phyloP scores from a whole-genome alignment of 306 rosid genomes.

The Cyamopsis tetragonoloba region DNA sequence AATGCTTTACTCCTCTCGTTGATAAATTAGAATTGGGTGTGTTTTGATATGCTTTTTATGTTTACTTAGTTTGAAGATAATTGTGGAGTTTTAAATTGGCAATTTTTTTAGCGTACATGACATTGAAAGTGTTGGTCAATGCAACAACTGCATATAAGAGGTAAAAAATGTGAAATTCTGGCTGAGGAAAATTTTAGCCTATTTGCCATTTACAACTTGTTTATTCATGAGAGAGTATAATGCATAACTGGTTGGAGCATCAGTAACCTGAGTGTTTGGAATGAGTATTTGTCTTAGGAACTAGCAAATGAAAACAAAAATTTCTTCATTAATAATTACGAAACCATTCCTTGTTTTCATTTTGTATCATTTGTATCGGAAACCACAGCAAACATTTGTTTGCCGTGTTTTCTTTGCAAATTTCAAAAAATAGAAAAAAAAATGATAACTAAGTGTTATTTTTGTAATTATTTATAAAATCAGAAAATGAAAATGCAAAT shows the following conservation, averaged over 20 bases:
- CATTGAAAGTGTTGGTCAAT: not conserved
- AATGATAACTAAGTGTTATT: too few species aligned
- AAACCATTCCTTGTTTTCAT: too few species aligned
- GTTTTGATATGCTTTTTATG: not conserved
- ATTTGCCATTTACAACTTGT: not conserved
- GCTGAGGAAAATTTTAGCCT: not conserved
- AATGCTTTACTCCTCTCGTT: not conserved
- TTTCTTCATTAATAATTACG: too few species aligned
- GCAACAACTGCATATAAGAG: not conserved
- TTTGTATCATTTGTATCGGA: too few species aligned
- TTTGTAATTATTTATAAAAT: too few species aligned
- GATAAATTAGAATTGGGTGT: not conserved
- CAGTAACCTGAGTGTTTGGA: not conserved
- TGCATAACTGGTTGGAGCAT: not conserved
- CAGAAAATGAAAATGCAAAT: too few species aligned
- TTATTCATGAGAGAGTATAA: not conserved
- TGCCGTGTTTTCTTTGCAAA: too few species aligned
- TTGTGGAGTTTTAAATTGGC: not conserved
- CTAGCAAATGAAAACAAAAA: not conserved
- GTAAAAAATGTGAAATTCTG: not conserved
- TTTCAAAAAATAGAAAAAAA: too few species aligned
- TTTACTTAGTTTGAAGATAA: not conserved
- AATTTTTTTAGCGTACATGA: not conserved
- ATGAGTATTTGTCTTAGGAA: not conserved
- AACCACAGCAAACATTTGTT: too few species aligned